Base-by-base conservation (phyloP, 192 early-diverging fungal species). In the Coemansia sp. region DNA sequence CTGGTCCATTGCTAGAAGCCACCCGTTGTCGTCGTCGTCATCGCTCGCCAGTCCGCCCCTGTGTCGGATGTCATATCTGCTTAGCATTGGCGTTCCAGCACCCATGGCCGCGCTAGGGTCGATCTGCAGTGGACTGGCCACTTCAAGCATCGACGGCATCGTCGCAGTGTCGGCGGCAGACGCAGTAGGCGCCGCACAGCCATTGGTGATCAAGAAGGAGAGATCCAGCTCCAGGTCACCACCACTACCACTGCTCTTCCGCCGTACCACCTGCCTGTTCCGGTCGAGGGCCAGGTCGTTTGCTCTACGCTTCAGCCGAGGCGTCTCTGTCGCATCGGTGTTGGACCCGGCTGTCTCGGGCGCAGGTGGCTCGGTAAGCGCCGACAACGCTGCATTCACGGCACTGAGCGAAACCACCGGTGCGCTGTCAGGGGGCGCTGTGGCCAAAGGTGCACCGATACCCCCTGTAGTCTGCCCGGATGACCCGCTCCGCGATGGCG, bases 1-100 rank as follows among this genome's bases (percentile, higher is more conserved):
- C 60, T 70, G 67, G 38, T 70, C 67, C 67, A 70, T 70, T 0
- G 50, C 44, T 30, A 59, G 46, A 30, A 70, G 50, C 67, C 67
- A 70, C 26, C 43, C 55, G 14, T 67, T 51, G 28, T 48, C 51
- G 35, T 54, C 51, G 22, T 41, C 56, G 30, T 50, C 56, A 21
- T 41, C 50, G 36, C 29, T 22, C 8, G 21, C 35, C 14, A 38
- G 32, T 16, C 23, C 21, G 7, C 25, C 37, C 8, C 28, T 23
- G n/a, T 19, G 35, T 5, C 48, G 27, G 1, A 35, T 13, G 13
- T 14, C 30, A 14, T 48, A 36, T 3, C 32, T 17, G 33, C 35
- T 31, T 10, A 39, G 64, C 52, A 67, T 60, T 2, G 57, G 64
- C 11, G 64, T 59, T 14, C 64, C 57, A 1, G 53, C 57, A 7